Evolutionary conservation across 1,284 basidiomycete genomes (phyloP).

Genomic region (Ceratobasidium sp.): DNA sequence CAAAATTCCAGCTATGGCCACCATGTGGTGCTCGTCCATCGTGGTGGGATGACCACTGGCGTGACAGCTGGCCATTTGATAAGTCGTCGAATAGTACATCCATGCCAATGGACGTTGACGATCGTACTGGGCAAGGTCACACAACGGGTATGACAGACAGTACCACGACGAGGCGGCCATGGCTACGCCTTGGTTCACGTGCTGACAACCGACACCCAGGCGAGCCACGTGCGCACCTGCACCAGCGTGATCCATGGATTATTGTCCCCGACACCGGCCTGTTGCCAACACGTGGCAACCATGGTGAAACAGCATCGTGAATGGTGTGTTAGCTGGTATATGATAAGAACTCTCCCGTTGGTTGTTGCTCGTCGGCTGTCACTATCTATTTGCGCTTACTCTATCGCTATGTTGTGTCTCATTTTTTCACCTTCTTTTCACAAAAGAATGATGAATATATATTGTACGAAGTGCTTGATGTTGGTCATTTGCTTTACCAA

Average conservation of each 20-base stretch:
- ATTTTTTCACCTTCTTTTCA: no score
- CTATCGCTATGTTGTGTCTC: no score
- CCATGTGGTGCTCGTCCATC: not conserved
- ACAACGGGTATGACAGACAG: not conserved
- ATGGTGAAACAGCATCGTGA: not conserved
- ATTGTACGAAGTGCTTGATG: no score
- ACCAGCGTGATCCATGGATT: not conserved
- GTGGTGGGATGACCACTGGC: constrained; percentile 13
- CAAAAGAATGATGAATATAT: no score
- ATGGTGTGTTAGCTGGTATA: no score
- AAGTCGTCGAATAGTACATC: not conserved
- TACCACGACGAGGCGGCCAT: not conserved
- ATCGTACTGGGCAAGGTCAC: not conserved
- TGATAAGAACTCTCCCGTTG: no score
- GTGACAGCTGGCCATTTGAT: constrained; percentile 23
- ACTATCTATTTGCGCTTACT: no score
- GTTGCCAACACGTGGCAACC: not conserved
- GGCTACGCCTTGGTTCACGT: not conserved
- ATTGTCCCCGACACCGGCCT: not conserved
- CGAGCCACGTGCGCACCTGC: not conserved
- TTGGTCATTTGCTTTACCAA: no score
- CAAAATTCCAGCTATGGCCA: not conserved
- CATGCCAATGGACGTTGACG: not conserved
- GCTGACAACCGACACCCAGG: not conserved
- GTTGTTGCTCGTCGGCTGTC: no score